A percentile compares a stretch with the other conserved stretches of the same genome.
phyloP scores from a whole-genome alignment of 2,329 filamentous ascomycete genomes.

The Colletotrichum sp. region DNA sequence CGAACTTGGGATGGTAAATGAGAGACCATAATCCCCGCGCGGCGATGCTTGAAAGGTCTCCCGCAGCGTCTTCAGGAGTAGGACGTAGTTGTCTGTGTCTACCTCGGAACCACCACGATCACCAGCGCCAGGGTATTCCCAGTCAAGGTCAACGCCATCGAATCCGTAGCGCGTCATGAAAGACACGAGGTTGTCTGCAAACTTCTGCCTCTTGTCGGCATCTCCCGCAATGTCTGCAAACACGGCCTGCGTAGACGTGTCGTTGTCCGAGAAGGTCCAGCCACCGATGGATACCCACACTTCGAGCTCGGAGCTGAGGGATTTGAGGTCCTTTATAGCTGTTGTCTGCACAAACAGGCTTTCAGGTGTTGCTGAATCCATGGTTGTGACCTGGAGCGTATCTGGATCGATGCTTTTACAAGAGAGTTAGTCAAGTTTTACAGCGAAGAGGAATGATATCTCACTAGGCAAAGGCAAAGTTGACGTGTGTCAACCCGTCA shows the following conservation, averaged over 20 bases:
- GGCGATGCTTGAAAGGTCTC: not conserved
- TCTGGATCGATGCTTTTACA: slow-evolving; percentile 23
- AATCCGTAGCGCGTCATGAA: slow-evolving; percentile 26
- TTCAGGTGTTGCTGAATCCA: slow-evolving; percentile 26
- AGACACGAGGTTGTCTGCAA: slow-evolving; percentile 14
- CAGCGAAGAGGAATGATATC: not conserved
- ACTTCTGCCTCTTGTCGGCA: slow-evolving; percentile 17
- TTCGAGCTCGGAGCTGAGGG: slow-evolving; percentile 24
- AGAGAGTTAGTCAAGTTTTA: not conserved
- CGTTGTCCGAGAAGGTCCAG: slow-evolving; percentile 34
- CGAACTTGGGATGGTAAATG: slow-evolving; percentile 16
- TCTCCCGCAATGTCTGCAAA: slow-evolving; percentile 17
- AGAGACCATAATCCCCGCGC: not conserved
- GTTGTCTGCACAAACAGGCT: not conserved
- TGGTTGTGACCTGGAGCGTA: slow-evolving; percentile 24
- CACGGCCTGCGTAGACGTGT: slow-evolving; percentile 4
- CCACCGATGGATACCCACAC: slow-evolving; percentile 36
- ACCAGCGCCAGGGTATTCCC: slow-evolving; percentile 27
- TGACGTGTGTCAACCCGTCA: slow-evolving; percentile 23
- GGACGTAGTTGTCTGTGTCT: slow-evolving; percentile 22
- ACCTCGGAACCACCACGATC: slow-evolving; percentile 23
- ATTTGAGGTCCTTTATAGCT: not conserved
- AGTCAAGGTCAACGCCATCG: slow-evolving; percentile 25
- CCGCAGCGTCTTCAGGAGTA: slow-evolving; percentile 47
- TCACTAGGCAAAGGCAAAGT: slow-evolving; percentile 26